Conservation (phyloP, 2,329 filamentous ascomycete species). For the Gyromitra esculenta region DNA sequence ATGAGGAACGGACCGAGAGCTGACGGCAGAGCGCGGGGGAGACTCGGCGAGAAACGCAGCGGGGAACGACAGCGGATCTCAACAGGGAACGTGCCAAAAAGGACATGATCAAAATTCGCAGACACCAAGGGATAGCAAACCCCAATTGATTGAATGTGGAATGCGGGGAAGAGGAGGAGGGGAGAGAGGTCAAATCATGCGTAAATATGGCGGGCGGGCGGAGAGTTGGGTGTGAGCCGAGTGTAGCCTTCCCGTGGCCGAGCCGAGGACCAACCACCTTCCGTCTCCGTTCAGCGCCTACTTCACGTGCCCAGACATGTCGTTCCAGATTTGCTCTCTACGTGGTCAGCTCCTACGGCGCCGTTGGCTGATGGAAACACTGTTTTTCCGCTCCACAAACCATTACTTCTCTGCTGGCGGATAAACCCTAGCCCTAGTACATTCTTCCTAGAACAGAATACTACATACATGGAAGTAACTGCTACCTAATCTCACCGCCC, state of each 20-base stretch:
- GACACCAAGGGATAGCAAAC: constrained; percentile 1
- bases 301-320: neutral
- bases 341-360: constrained; percentile 1
- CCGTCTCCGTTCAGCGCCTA: constrained; percentile 6
- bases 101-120: constrained; percentile 48
- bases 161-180: constrained; percentile 31
- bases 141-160: constrained; percentile 36
- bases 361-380: neutral
- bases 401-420: neutral
- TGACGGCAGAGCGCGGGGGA: constrained; percentile 48
- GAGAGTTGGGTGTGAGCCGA: constrained; percentile 32
- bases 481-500: neutral
- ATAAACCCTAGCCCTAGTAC: constrained; percentile 9
- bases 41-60: constrained; percentile 42
- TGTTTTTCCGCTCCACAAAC: neutral
- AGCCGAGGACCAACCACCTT: constrained; percentile 37
- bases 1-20: constrained; percentile 35
- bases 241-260: constrained; percentile 39
- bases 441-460: neutral
- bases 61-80: constrained; percentile 43
- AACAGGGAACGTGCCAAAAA: constrained; percentile 45
- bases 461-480: neutral
- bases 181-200: constrained; percentile 26
- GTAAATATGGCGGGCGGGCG: constrained; percentile 32
- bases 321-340: neutral